Conservation (phyloP, 2,329 filamentous ascomycete genomes). For the Pseudogymnoascus sp. region DNA sequence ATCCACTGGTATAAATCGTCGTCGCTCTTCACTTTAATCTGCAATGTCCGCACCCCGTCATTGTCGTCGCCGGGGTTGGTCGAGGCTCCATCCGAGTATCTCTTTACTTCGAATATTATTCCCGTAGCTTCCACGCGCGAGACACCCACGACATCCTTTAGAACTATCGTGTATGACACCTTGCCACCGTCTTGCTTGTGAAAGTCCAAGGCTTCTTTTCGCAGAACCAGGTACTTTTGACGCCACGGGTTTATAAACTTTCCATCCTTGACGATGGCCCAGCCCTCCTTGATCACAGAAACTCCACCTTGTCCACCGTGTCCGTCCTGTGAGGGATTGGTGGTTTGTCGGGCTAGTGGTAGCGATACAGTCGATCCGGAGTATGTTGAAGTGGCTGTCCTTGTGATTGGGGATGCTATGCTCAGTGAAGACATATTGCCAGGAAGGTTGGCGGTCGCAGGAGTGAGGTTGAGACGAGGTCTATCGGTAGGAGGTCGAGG, state of each 20-base stretch:
- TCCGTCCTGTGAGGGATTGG: constrained; percentile 40
- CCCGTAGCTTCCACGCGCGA: constrained; percentile 84
- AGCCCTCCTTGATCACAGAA: constrained; percentile 71
- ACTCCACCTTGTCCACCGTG: constrained; percentile 59
- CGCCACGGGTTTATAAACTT: constrained; percentile 80
- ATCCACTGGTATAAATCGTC: constrained; percentile 99
- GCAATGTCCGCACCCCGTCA: constrained; percentile 74
- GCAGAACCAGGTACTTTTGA: constrained; percentile 82
- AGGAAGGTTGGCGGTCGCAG: constrained; percentile 60
- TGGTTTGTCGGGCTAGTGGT: constrained; percentile 53
- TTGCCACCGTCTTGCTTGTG: constrained; percentile 87
- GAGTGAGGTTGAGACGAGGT: constrained; percentile 72
- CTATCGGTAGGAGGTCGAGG: constrained; percentile 81
- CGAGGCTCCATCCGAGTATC: constrained; percentile 59
- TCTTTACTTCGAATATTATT: constrained; percentile 89
- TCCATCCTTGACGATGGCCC: constrained; percentile 84
- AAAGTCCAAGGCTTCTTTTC: constrained; percentile 90
- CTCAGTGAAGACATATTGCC: constrained; percentile 74
- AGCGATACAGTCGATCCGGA: constrained; percentile 66
- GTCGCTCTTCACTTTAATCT: constrained; percentile 89
- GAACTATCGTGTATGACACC: constrained; percentile 72
- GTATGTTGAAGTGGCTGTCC: constrained; percentile 57
- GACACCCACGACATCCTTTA: constrained; percentile 84
- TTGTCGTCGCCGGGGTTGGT: constrained; percentile 57
- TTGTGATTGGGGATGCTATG: constrained; percentile 60